A percentile compares a stretch with the other conserved stretches of the same genome.
Conservation (phyloP, 768 basidiomycete genomes). For the Flagelloscypha sp. region DNA sequence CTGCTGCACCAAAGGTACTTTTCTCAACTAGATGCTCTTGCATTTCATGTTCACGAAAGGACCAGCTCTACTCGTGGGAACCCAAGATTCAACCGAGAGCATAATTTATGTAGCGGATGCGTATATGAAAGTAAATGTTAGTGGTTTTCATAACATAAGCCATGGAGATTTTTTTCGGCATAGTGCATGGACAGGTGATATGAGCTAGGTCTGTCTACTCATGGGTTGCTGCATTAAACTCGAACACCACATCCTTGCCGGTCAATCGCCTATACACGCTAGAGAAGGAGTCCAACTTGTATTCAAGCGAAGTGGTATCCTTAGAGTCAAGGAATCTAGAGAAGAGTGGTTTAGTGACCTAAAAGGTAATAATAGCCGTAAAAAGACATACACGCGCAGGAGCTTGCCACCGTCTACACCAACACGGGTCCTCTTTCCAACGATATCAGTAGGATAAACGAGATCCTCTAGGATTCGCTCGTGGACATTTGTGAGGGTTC, state of each 20-base stretch:
- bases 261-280: conserved; percentile 93
- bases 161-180: no score
- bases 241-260: conserved; percentile 94
- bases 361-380: conserved; percentile 7
- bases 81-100: no score
- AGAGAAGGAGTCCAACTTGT: conserved; percentile 99
- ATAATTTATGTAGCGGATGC: no score
- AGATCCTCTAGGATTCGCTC: conserved; percentile 99
- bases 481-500: conserved; percentile 95
- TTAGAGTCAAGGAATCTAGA: conserved; percentile 93
- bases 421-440: conserved; percentile 95
- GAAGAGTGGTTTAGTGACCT: conserved; percentile 9
- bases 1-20: conserved; percentile 77
- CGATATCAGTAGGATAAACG: conserved; percentile 97
- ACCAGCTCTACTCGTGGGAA: conserved; percentile 75
- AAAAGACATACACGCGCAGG: conserved; percentile 83
- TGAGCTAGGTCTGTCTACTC: conserved; percentile 44
- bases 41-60: no score
- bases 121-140: no score
- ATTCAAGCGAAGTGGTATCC: conserved; percentile 96
- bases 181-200: neutral
- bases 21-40: no score
- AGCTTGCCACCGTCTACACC: conserved; percentile 90
- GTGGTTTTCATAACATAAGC: neutral
- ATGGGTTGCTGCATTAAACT: conserved; percentile 75